A percentile compares a stretch with the other conserved stretches of the same genome.
phyloP scores from a whole-genome alignment of 2,329 filamentous ascomycete genomes.

The Ilyonectria sp. region DNA sequence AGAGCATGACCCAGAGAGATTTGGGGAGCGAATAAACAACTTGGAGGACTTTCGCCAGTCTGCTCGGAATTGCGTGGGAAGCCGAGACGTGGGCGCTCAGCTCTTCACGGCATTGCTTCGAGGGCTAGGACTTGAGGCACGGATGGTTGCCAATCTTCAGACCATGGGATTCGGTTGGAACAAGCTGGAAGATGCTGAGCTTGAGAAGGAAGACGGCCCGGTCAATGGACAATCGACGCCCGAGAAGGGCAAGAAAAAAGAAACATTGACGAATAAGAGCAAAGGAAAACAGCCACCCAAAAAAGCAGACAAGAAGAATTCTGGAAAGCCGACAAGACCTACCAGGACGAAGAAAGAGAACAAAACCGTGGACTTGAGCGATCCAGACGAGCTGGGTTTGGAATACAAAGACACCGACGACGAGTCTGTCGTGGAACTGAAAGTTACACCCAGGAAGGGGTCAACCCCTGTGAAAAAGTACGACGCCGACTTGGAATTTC shows the following conservation, averaged over 20 bases:
- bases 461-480: conserved; percentile 65
- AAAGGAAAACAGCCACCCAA: conserved; percentile 11
- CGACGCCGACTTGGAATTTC: conserved; percentile 84
- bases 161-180: conserved; percentile 92
- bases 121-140: conserved; percentile 84
- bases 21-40: conserved; percentile 82
- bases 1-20: conserved; percentile 71
- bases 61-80: conserved; percentile 82
- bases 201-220: conserved; percentile 57
- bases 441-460: conserved; percentile 57
- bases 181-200: conserved; percentile 83
- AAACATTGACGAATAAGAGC: not conserved
- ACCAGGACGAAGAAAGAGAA: conserved; percentile 23
- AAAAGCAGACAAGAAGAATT: conserved; percentile 37
- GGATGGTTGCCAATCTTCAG: conserved; percentile 88
- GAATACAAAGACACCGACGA: conserved; percentile 68
- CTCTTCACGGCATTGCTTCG: conserved; percentile 90
- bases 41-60: conserved; percentile 77
- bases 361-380: conserved; percentile 46
- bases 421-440: conserved; percentile 71
- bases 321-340: conserved; percentile 33
- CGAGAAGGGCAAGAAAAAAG: conserved; percentile 31
- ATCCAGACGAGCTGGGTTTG: conserved; percentile 62
- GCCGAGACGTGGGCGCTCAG: conserved; percentile 89
- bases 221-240: conserved; percentile 7